A percentile compares a stretch with the other conserved stretches of the same genome.
These are phyloP conservation scores for Penicillium sp. DNA, from an alignment of 2,329 filamentous ascomycete species.

Conservation along the genomic window DNA sequence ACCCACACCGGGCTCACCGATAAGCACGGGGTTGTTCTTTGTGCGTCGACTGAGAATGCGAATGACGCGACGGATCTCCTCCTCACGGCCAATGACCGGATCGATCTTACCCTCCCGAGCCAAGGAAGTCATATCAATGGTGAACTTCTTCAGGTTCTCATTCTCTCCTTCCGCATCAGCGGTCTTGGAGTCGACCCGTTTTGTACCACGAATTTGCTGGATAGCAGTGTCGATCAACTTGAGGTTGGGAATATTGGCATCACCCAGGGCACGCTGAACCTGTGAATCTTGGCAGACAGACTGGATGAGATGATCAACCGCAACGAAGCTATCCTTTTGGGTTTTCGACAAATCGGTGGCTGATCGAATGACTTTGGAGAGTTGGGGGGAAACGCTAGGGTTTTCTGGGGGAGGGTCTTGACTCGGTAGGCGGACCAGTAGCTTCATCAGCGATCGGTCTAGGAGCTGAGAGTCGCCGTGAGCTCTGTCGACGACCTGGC, in stretches of 20 bases:
- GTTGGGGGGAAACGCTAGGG: slow-evolving; percentile 76
- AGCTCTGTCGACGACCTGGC: slow-evolving; percentile 89
- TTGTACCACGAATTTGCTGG: slow-evolving; percentile 85
- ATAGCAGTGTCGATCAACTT: slow-evolving; percentile 92
- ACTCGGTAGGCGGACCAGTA: slow-evolving; percentile 82
- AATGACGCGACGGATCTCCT: slow-evolving; percentile 89
- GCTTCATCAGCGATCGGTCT: slow-evolving; percentile 87
- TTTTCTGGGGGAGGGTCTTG: slow-evolving; percentile 93
- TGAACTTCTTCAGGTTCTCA: slow-evolving; percentile 97
- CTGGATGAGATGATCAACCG: slow-evolving; percentile 90
- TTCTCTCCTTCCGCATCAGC: slow-evolving; percentile 88
- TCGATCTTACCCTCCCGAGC: slow-evolving; percentile 97
- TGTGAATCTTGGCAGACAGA: slow-evolving; percentile 75
- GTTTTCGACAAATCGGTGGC: slow-evolving; percentile 90
- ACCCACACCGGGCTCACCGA: slow-evolving; percentile 95
- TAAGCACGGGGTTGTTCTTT: slow-evolving; percentile 98
- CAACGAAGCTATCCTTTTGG: slow-evolving; percentile 95
- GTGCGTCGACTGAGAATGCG: slow-evolving; percentile 89
- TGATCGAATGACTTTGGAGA: slow-evolving; percentile 77
- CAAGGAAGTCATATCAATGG: slow-evolving; percentile 96
- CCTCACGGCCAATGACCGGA: slow-evolving; percentile 93
- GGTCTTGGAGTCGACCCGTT: slow-evolving; percentile 91
- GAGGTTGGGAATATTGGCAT: slow-evolving; percentile 85
- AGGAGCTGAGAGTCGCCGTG: slow-evolving; percentile 89
- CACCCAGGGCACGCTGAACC: slow-evolving; percentile 72